Evolutionary conservation across 306 rosid genomes (phyloP), one percentile per base, ranked within the genome.

Genomic region (Cucurbita pepo): DNA sequence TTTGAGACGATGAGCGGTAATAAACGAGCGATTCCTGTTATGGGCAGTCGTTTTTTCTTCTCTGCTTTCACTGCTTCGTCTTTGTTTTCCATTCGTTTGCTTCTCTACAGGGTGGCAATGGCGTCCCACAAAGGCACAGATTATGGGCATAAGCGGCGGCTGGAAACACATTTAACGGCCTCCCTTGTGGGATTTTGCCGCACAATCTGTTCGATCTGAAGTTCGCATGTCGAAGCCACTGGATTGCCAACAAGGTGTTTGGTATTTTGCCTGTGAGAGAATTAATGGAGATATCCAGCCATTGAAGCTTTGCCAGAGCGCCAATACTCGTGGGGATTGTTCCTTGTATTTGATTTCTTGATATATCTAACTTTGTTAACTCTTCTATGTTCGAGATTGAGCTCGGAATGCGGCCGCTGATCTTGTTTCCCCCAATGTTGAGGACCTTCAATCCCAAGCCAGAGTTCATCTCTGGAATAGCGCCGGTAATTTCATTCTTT

Each of bases 211-310:
- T 94, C 48, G 97, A 88, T 78, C 97, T 83, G 86, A 94, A 94
- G 80, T 78, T 89, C 73, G 86, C 97, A 71, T 94, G 99, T 83
- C 71, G 79, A 14, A 94, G 82, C 50, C 66, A 81, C 77, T 64
- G 67, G 56, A 94, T 82, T 73, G 88, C 92, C 81, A 91, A 81
- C 69, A 94, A 76, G 83, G 90, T 87, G 62, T 81, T 71, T 73
- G 99, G 97, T 75, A 94, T 81, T 80, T 62, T 79, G 18, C 97
- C 97, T 52, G 95, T 77, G 53, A 94, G 85, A n/a, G 78, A 79
- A 69, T 94, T 94, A 58, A 87, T 85, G 60, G 99, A 94, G 77
- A 94, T 55, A 74, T 94, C 99, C 56, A 94, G 91, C 99, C 97
- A 94, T 48, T 86, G 85, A 37, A 94, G 88, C 30, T 89, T 87